These are phyloP conservation scores for Fusarium poae DNA, from an alignment of 2,329 filamentous ascomycete genomes.

Conservation along the genomic window DNA sequence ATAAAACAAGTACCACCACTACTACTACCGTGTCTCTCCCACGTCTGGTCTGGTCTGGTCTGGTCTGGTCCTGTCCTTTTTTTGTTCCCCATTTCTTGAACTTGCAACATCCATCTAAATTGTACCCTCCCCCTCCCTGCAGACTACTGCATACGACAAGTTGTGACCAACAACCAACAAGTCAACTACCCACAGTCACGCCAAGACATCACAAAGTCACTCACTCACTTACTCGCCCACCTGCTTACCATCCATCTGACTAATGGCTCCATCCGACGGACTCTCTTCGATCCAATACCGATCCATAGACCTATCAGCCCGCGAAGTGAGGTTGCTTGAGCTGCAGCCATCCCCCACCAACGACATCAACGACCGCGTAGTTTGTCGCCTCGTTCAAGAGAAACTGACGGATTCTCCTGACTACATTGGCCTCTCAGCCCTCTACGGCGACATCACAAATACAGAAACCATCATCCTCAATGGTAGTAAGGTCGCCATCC, in stretches of 20 bases:
- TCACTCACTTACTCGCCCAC: neutral
- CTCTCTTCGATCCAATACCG: conserved; percentile 41
- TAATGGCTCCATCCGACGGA: conserved; percentile 39
- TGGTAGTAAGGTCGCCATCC: conserved; percentile 33
- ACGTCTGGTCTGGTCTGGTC: neutral
- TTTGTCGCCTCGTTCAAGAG: conserved; percentile 42
- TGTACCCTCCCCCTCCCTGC: conserved; percentile 13
- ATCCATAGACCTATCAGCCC: conserved; percentile 27
- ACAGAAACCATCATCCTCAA: conserved; percentile 40
- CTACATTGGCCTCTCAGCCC: conserved; percentile 43
- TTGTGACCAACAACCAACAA: neutral
- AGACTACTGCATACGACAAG: conserved; percentile 20
- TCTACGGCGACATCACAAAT: conserved; percentile 39
- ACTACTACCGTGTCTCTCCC: neutral
- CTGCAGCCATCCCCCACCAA: conserved; percentile 38
- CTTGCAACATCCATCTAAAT: conserved; percentile 1
- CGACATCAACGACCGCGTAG: conserved; percentile 39
- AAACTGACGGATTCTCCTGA: conserved; percentile 34
- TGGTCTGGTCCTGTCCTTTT: neutral
- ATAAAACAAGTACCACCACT: neutral
- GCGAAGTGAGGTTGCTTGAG: conserved; percentile 42
- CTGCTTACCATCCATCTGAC: neutral
- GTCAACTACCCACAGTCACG: neutral
- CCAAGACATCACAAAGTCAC: conserved; percentile 11
- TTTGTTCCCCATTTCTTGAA: conserved; percentile 1